These are phyloP conservation scores for Oryza meyeriana DNA, from an alignment of 176 grass and related monocot genomes.

Conservation along the genomic window DNA sequence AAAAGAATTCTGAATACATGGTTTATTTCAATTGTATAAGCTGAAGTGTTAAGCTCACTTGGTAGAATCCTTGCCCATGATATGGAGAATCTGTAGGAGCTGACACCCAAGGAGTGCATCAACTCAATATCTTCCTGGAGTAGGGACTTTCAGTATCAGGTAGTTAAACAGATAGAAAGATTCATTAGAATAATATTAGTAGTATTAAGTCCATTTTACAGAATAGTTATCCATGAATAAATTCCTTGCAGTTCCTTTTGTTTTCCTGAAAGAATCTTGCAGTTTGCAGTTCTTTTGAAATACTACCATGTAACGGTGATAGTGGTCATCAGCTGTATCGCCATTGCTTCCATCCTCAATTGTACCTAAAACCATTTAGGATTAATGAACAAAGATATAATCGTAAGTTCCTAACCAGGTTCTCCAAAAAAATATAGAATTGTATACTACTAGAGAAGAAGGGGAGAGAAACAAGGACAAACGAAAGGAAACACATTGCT, in stretches of 20 bases:
- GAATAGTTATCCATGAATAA: background rate
- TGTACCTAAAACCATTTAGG: slow-evolving; percentile 17
- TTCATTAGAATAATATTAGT: background rate
- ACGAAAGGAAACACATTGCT: background rate
- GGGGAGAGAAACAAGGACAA: too few relatives aligned
- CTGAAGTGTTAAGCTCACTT: slow-evolving; percentile 32
- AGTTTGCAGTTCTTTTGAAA: background rate
- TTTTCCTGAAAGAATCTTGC: background rate
- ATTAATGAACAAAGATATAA: background rate
- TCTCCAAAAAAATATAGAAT: too few relatives aligned
- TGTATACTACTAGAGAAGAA: too few relatives aligned
- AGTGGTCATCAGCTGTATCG: slow-evolving; percentile 64
- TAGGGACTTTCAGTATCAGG: background rate
- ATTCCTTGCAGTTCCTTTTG: background rate
- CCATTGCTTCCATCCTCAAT: slow-evolving; percentile 55
- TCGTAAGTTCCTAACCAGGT: background rate
- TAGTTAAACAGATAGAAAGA: background rate
- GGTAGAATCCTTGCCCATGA: slow-evolving; percentile 69
- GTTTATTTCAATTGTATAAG: background rate
- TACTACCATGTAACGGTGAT: slow-evolving; percentile 69
- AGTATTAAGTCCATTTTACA: background rate
- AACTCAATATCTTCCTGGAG: slow-evolving; percentile 56
- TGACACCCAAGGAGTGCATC: slow-evolving; percentile 58
- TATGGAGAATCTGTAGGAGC: slow-evolving; percentile 80
- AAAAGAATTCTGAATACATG: background rate